A percentile compares a stretch with the other conserved stretches of the same genome.
phyloP scores from a whole-genome alignment of 371 early-diverging fungal species.

The Zychaea mexicana region DNA sequence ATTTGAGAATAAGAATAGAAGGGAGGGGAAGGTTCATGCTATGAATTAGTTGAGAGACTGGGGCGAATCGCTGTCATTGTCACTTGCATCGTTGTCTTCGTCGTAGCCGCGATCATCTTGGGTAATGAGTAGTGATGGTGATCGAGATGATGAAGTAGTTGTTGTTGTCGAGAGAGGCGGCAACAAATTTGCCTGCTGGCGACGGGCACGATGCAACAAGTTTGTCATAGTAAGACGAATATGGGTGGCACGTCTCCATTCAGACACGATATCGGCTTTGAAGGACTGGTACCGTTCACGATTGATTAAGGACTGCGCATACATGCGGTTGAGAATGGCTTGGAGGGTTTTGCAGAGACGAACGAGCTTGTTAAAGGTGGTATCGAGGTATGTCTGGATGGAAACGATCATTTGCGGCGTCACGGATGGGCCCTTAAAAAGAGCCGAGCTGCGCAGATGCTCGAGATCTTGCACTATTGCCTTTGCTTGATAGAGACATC shows the following conservation, averaged over 20 bases:
- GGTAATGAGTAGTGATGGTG: not conserved
- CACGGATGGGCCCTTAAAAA: not conserved
- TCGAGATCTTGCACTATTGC: not conserved
- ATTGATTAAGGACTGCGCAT: not conserved
- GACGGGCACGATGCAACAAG: not conserved
- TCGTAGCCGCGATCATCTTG: no score
- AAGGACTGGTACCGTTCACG: not conserved
- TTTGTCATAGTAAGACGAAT: not conserved
- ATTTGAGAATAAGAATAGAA: no score
- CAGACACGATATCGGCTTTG: not conserved
- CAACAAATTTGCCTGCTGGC: no score
- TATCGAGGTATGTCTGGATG: not conserved
- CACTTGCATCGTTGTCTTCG: no score
- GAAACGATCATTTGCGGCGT: not conserved
- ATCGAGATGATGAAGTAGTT: not conserved
- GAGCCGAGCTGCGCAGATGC: not conserved
- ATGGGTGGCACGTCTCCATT: not conserved
- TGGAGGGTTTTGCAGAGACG: not conserved
- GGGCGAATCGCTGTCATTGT: no score
- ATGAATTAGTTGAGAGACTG: no score
- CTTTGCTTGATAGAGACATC: constrained; percentile 1
- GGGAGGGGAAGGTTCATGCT: no score
- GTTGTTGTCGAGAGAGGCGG: not conserved
- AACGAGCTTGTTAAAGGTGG: not conserved
- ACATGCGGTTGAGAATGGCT: not conserved